Conservation (phyloP, 2,329 filamentous ascomycete genomes). For the Apiospora aurea region DNA sequence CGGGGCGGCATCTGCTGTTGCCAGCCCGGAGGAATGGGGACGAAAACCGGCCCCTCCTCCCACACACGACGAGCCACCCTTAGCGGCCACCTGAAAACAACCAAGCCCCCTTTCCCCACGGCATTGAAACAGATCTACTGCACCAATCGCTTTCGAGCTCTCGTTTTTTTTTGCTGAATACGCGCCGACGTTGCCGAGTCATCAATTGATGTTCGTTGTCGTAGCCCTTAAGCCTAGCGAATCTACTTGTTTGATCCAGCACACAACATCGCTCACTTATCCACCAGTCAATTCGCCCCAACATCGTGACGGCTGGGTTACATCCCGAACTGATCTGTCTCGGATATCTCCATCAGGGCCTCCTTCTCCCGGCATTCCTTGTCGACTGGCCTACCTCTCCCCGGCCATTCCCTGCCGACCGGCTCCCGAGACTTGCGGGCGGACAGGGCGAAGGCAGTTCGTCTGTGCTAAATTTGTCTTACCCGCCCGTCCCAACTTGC, state of each 20-base stretch:
- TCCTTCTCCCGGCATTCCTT: not conserved
- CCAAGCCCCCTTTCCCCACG: not conserved
- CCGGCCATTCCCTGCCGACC: not conserved
- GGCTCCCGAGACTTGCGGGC: not conserved
- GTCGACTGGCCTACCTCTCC: not conserved
- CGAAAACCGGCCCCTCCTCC: not conserved
- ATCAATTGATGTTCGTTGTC: not conserved
- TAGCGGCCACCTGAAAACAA: not conserved
- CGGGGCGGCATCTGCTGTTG: not conserved
- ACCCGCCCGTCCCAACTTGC: not conserved
- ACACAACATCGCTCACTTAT: not conserved
- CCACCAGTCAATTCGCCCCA: not conserved
- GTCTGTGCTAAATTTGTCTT: not conserved
- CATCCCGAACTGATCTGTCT: not conserved
- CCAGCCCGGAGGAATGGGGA: not conserved
- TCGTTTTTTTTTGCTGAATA: not conserved
- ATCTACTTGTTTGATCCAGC: not conserved
- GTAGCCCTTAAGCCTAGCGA: too few relatives aligned
- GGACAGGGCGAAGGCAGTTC: not conserved
- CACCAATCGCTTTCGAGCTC: not conserved
- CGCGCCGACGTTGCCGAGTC: not conserved
- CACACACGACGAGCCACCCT: not conserved
- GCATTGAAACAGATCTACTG: not conserved
- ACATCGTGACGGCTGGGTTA: not conserved
- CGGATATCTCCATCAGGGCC: not conserved